These are phyloP conservation scores for Rhizoclosmatium sp. DNA, from an alignment of 192 early-diverging fungal species.

Conservation along the genomic window DNA sequence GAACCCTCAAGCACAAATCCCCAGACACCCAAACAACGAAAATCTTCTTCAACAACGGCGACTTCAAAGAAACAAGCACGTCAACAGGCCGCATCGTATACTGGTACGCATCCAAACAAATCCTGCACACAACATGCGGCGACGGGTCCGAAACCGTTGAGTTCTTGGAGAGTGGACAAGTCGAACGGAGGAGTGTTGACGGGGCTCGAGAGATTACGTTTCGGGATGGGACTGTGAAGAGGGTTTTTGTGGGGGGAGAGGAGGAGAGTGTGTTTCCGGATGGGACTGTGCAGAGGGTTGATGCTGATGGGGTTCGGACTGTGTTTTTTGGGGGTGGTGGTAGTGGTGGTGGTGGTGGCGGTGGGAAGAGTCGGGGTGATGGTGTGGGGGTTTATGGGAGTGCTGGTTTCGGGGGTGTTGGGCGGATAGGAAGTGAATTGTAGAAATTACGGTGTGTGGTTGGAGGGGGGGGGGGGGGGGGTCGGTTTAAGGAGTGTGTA, in stretches of 20 bases:
- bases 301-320: constrained; percentile 25
- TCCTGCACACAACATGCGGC: constrained; percentile 45
- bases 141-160: constrained; percentile 44
- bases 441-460: no score
- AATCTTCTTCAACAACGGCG: constrained; percentile 47
- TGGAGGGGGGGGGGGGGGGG: no score
- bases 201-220: constrained; percentile 45
- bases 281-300: constrained; percentile 29
- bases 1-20: constrained; percentile 40
- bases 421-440: no score
- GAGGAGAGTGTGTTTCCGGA: constrained; percentile 45
- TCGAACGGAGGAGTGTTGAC: constrained; percentile 43
- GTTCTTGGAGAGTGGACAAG: constrained; percentile 46
- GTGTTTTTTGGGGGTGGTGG: neutral
- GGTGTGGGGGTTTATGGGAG: no score
- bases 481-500: no score
- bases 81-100: constrained; percentile 38
- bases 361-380: no score
- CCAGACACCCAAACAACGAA: constrained; percentile 3
- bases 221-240: constrained; percentile 43
- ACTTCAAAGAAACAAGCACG: constrained; percentile 42
- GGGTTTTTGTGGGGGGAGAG: neutral
- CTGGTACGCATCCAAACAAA: constrained; percentile 45
- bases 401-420: no score
- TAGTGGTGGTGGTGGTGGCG: no score